A percentile compares a stretch with the other conserved stretches of the same genome.
Conservation (phyloP, 371 early-diverging fungal species). For the Conidiobolus incongruus region DNA sequence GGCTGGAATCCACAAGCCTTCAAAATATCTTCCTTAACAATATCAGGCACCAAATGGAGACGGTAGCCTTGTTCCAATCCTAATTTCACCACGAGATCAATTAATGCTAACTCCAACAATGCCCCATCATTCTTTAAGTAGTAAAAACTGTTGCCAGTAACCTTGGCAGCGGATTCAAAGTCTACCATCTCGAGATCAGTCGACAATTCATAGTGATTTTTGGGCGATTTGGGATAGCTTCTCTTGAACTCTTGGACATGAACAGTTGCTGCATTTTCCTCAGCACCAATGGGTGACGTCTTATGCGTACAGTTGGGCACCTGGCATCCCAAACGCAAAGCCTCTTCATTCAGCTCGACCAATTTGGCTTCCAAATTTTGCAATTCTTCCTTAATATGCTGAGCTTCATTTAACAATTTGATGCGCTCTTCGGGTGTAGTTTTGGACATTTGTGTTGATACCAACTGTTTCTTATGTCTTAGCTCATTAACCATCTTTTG, state of each 20-base stretch:
- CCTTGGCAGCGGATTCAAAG: constrained; percentile 58
- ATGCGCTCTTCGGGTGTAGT: constrained; percentile 8
- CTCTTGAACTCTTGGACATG: constrained; percentile 18
- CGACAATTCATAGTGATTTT: constrained; percentile 47
- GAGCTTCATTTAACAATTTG: constrained; percentile 17
- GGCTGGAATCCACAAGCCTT: constrained; percentile 85
- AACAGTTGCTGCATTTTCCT: constrained; percentile 27
- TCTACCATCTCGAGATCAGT: constrained; percentile 43
- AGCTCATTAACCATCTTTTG: background rate
- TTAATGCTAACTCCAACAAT: constrained; percentile 61
- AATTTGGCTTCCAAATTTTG: constrained; percentile 15
- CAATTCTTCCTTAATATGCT: constrained; percentile 17
- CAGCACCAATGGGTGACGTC: constrained; percentile 28
- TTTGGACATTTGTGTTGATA: background rate
- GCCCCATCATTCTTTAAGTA: constrained; percentile 66
- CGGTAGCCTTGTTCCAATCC: constrained; percentile 44
- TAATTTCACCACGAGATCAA: constrained; percentile 67
- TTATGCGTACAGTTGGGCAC: constrained; percentile 55
- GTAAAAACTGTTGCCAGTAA: constrained; percentile 72
- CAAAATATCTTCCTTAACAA: constrained; percentile 54
- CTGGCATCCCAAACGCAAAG: constrained; percentile 26
- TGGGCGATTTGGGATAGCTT: constrained; percentile 5
- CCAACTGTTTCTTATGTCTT: background rate
- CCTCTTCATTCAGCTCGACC: constrained; percentile 12
- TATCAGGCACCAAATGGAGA: constrained; percentile 64